These are phyloP conservation scores for Dactylorhiza incarnata DNA, from an alignment of 106 monocot species.

Conservation along the genomic window DNA sequence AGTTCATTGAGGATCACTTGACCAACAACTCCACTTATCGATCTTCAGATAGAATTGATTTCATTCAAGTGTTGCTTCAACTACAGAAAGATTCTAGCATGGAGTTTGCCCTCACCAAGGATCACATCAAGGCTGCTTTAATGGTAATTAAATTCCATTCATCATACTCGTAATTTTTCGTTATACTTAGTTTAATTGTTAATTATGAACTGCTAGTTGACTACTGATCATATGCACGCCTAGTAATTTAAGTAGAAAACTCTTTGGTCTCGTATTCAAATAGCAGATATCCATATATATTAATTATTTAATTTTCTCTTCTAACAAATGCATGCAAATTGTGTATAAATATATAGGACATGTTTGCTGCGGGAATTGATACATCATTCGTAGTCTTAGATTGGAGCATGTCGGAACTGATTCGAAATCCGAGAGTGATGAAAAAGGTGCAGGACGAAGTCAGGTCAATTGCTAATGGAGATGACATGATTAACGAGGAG, in stretches of 20 bases:
- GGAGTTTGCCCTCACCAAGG: not conserved
- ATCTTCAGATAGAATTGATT: not conserved
- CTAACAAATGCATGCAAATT: not conserved
- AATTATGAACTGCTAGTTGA: not conserved
- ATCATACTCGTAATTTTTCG: not conserved
- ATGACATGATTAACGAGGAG: not conserved
- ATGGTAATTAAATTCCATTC: not conserved
- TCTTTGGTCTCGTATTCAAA: not conserved
- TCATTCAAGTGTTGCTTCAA: constrained; percentile 1
- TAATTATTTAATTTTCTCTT: too few relatives aligned
- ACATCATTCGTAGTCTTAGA: not conserved
- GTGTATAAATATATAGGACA: not conserved
- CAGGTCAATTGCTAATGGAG: not conserved
- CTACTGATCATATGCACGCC: not conserved
- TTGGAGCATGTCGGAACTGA: constrained; percentile 3
- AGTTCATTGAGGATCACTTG: not conserved
- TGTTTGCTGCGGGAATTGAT: constrained; percentile 7
- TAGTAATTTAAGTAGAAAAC: not conserved
- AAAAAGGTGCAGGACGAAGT: not conserved
- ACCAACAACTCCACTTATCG: too few relatives aligned
- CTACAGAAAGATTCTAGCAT: not conserved
- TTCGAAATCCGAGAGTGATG: constrained; percentile 4
- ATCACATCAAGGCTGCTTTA: not conserved
- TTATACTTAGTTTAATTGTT: not conserved
- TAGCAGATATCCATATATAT: too few relatives aligned